A percentile compares a stretch with the other conserved stretches of the same genome.
Evolutionary conservation across 2,329 filamentous ascomycete species (phyloP).

Genomic region (Colletotrichum liaoningense): DNA sequence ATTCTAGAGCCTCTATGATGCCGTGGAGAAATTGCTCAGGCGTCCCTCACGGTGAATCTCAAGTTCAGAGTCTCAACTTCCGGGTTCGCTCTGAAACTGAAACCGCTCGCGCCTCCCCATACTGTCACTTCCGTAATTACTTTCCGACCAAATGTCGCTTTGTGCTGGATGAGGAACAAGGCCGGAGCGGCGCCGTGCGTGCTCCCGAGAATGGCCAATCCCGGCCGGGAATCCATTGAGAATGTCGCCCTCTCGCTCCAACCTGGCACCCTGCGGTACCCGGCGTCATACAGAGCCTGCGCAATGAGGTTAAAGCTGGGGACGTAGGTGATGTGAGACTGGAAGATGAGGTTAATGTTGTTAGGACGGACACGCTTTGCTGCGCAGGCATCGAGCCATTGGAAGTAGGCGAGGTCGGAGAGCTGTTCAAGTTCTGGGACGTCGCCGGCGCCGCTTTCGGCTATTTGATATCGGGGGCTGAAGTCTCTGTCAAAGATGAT

Average conservation of each 20-base stretch:
- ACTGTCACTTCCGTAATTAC: background rate
- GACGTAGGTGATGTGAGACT: background rate
- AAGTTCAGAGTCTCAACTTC: background rate
- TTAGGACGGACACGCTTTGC: fast-evolving
- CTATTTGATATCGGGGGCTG: background rate
- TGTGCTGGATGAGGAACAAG: slow-evolving; percentile 11
- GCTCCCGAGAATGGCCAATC: background rate
- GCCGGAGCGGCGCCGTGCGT: background rate
- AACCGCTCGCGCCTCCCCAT: background rate
- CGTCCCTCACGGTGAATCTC: background rate
- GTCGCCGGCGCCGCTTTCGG: background rate
- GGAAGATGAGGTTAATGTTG: background rate
- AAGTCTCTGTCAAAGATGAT: slow-evolving; percentile 4
- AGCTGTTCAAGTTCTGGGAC: background rate
- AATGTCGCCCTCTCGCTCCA: background rate
- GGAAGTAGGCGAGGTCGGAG: slow-evolving; percentile 13
- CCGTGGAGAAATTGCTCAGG: background rate
- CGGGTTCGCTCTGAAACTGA: background rate
- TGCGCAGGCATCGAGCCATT: background rate
- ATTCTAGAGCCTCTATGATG: background rate
- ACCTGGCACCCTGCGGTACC: background rate
- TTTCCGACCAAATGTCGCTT: background rate
- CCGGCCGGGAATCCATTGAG: background rate
- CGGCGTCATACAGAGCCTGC: background rate
- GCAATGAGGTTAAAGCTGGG: background rate